Conservation (phyloP, 129 eudicot species). For the Pseudognaphalium luteoalbum region DNA sequence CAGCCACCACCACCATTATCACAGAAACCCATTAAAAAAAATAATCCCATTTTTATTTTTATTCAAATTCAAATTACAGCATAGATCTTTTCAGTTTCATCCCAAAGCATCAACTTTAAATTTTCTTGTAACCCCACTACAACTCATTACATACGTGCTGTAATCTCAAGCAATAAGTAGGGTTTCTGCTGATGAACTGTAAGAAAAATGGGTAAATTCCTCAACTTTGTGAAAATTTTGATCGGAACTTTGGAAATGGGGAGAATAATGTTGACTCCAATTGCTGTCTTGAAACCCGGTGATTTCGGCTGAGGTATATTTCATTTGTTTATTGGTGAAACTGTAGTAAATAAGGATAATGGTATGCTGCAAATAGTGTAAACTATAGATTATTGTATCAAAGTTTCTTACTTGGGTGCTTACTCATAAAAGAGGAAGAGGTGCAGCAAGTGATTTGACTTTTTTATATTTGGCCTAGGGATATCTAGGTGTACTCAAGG, state of each 20-base stretch:
- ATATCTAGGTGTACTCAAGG: neutral
- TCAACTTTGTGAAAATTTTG: slow-evolving; percentile 19
- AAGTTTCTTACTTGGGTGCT: neutral
- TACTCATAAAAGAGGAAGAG: neutral
- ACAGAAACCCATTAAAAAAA: no score
- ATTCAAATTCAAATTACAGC: no score
- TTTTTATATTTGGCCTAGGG: neutral
- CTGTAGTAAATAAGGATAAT: neutral
- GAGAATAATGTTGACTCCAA: slow-evolving; percentile 30
- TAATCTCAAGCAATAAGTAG: neutral
- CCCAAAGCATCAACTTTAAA: no score
- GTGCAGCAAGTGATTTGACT: neutral
- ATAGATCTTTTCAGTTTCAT: no score
- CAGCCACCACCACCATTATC: no score
- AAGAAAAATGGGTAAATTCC: slow-evolving; percentile 34
- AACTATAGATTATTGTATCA: neutral
- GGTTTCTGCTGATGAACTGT: slow-evolving; percentile 33
- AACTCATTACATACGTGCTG: no score
- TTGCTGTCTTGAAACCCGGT: slow-evolving; percentile 67
- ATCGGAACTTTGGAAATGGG: slow-evolving; percentile 12
- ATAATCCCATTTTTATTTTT: no score
- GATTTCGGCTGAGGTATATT: slow-evolving; percentile 55
- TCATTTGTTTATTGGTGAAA: neutral
- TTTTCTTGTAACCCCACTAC: no score
- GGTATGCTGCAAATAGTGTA: slow-evolving; percentile 10